Base-by-base conservation (phyloP, 192 early-diverging fungal genomes). In the Coemansia sp. region DNA sequence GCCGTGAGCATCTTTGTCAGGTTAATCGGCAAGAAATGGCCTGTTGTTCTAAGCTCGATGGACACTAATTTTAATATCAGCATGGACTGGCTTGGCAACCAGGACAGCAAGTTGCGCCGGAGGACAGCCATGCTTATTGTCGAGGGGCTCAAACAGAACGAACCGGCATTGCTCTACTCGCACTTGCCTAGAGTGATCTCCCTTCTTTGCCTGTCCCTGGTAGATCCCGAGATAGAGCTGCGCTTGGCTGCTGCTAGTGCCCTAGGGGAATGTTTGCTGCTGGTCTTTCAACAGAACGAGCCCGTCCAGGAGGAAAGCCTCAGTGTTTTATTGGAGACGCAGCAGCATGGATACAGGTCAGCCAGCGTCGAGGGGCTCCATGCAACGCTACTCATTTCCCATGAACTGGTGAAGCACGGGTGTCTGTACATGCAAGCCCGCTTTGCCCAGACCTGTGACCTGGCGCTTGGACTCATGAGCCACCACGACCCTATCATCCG, bases 201-300 rank as follows among this genome's bases (percentile, higher is more conserved):
- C 11, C 67, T 90, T 42, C 86, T 99, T 26, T 58, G 56, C 18
- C 1, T 89, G 18, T 91, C 90, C 10, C 77, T 98, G 65, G 71
- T 90, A 23, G 96, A 99, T 77, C 83, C 85, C 13, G 91, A 89
- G 67, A 83, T 89, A 59, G 83, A 85, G n/a, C 92, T 95, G 59
- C 87, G 96, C 16, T 86, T 89, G 51, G 90, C 90, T n/a, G 95
- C 93, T 3, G 93, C 91, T 9, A 90, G 94, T 24, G 89, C 90
- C 43, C 73, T 98, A 20, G 88, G 87, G 14, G 91, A 89, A 3
- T 93, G 93, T 37, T 74, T 98, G 21, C 79, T 87, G n/a, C 87
- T 96, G n/a, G 84, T 95, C 9, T 58, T 33, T 18, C 33, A 34
- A 8, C 55, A 57, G 33, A 34, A 58, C 8, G 34, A 58, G 21